These are phyloP conservation scores for Daedalea quercina DNA, from an alignment of 768 basidiomycete genomes.

Conservation along the genomic window DNA sequence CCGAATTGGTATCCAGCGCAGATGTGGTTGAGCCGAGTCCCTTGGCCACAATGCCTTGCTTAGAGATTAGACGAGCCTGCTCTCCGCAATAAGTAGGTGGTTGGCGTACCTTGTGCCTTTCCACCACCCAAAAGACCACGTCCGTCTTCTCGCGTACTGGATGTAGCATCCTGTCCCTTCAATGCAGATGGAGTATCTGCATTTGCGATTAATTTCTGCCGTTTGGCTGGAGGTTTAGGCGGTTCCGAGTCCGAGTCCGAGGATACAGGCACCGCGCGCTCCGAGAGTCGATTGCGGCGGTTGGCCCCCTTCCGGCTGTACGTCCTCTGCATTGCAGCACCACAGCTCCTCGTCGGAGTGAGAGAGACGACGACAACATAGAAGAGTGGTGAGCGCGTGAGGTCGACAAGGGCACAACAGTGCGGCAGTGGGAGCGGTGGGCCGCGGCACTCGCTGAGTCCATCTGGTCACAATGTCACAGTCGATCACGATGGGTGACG, in stretches of 20 bases:
- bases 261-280: neutral
- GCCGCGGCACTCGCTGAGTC: neutral
- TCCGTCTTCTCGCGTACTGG: no score
- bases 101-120: no score
- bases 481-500: neutral
- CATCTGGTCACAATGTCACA: neutral
- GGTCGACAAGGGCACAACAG: no score
- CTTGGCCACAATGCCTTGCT: no score
- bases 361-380: neutral
- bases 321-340: constrained; percentile 25
- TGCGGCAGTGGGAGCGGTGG: no score
- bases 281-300: constrained; percentile 9
- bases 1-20: no score
- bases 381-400: neutral
- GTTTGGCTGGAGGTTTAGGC: constrained; percentile 20
- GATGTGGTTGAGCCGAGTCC: no score
- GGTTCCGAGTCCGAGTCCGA: neutral
- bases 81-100: no score
- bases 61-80: no score
- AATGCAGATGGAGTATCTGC: no score
- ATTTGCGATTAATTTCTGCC: constrained; percentile 26
- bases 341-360: neutral
- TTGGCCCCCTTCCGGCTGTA: constrained; percentile 28
- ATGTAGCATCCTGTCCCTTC: no score
- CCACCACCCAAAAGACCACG: no score